Percentiles rank a stretch among this genome's conserved stretches.
These are phyloP conservation scores for Pseudozyma hubeiensis DNA, from an alignment of 1,284 basidiomycete species.

Conservation along the genomic window DNA sequence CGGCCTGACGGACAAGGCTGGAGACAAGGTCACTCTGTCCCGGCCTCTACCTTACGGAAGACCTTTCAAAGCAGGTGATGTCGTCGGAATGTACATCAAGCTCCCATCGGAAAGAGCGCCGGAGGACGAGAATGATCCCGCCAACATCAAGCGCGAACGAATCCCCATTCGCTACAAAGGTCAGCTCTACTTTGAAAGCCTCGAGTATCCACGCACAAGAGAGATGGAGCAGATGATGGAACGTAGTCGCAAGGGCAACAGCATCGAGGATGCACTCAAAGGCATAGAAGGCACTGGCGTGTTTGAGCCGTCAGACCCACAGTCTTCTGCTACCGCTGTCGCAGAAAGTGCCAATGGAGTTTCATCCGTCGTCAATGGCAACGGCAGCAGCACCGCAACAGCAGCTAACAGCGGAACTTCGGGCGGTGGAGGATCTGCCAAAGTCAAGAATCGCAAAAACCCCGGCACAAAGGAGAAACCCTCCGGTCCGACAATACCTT, in stretches of 20 bases:
- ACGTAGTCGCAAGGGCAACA: slow-evolving; percentile 62
- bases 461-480: slow-evolving; percentile 45
- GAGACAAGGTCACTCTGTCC: slow-evolving; percentile 88
- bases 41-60: slow-evolving; percentile 79
- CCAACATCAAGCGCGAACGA: slow-evolving; percentile 61
- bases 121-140: slow-evolving; percentile 38
- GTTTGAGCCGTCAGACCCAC: slow-evolving; percentile 16
- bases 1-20: slow-evolving; percentile 87
- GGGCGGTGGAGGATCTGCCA: slow-evolving; percentile 24
- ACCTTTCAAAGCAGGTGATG: slow-evolving; percentile 83
- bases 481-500: slow-evolving; percentile 30
- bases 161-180: slow-evolving; percentile 89
- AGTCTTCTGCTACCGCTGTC: neutral
- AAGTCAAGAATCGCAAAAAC: slow-evolving; percentile 45
- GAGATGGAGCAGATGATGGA: slow-evolving; percentile 82
- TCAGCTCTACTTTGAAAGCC: slow-evolving; percentile 94
- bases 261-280: slow-evolving; percentile 35
- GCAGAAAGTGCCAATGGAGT: slow-evolving; percentile 14
- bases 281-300: slow-evolving; percentile 41
- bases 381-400: neutral
- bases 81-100: slow-evolving; percentile 91
- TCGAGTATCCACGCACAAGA: slow-evolving; percentile 89
- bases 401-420: slow-evolving; percentile 5
- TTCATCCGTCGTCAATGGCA: slow-evolving; percentile 4
- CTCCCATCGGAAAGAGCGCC: slow-evolving; percentile 73